Evolutionary conservation across 192 early-diverging fungal genomes (phyloP).

Genomic region (Oehlia diaphana): DNA sequence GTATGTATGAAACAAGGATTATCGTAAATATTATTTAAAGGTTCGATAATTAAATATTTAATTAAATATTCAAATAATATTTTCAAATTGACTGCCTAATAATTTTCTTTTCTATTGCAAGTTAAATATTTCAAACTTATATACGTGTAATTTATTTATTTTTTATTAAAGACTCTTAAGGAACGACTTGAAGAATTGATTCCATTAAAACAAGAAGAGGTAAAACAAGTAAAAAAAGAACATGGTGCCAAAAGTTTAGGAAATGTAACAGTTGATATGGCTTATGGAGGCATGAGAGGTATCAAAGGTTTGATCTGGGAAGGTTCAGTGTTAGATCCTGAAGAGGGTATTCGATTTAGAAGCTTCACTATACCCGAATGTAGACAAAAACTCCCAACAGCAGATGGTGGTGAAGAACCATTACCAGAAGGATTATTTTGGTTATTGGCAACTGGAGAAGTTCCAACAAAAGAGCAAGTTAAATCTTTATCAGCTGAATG

Average conservation of each 20-base stretch:
- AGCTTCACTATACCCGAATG: slow-evolving; percentile 95
- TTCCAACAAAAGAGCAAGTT: slow-evolving; percentile 92
- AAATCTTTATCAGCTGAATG: slow-evolving; percentile 90
- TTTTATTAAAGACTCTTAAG: slow-evolving; percentile 72
- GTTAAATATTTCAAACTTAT: too few species aligned
- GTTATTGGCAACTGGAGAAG: slow-evolving; percentile 96
- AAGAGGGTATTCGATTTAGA: slow-evolving; percentile 99
- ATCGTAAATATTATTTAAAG: too few species aligned
- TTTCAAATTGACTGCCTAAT: too few species aligned
- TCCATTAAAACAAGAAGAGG: slow-evolving; percentile 92
- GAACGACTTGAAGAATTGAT: slow-evolving; percentile 92
- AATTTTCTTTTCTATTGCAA: too few species aligned
- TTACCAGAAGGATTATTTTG: slow-evolving; percentile 99
- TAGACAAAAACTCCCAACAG: slow-evolving; percentile 87
- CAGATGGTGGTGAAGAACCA: slow-evolving; percentile 86
- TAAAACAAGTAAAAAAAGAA: slow-evolving; percentile 92
- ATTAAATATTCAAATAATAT: too few species aligned
- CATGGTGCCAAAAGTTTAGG: slow-evolving; percentile 89
- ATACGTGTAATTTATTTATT: background rate
- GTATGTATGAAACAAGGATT: background rate
- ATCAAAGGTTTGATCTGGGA: slow-evolving; percentile 99
- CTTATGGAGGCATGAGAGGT: slow-evolving; percentile 98
- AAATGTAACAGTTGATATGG: slow-evolving; percentile 96
- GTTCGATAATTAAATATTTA: too few species aligned
- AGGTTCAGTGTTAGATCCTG: slow-evolving; percentile 94